Evolutionary conservation across 371 early-diverging fungal genomes (phyloP).

Genomic region (Mucor indicus): DNA sequence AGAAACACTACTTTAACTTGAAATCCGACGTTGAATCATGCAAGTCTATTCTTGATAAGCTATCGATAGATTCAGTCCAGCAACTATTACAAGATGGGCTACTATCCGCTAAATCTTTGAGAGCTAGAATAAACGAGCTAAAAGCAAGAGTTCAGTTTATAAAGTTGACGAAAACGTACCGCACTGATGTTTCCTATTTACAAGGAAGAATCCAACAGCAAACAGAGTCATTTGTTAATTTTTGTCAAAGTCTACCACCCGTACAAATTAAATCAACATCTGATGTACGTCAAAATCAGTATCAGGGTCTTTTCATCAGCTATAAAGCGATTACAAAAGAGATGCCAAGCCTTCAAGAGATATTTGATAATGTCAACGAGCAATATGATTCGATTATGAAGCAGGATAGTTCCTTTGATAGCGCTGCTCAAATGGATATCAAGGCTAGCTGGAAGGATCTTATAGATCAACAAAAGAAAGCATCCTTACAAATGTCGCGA

Average conservation of each 20-base stretch:
- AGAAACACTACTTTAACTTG: slow-evolving; percentile 2
- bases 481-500: slow-evolving; percentile 10
- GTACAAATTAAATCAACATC: neutral
- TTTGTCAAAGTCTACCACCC: slow-evolving; percentile 1
- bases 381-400: slow-evolving; percentile 13
- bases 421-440: neutral
- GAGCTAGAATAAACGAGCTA: slow-evolving; percentile 1
- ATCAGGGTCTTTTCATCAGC: slow-evolving; percentile 8
- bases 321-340: slow-evolving; percentile 13
- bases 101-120: neutral
- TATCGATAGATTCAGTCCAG: neutral
- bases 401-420: neutral
- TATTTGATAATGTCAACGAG: slow-evolving; percentile 7
- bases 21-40: slow-evolving; percentile 6
- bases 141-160: slow-evolving; percentile 11
- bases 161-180: slow-evolving; percentile 18
- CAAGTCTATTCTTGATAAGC: neutral
- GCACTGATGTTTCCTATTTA: slow-evolving; percentile 8
- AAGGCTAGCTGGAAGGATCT: slow-evolving; percentile 11
- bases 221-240: neutral
- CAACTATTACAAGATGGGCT: neutral
- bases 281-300: slow-evolving; percentile 7
- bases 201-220: slow-evolving; percentile 2
- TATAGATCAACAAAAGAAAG: neutral
- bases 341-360: slow-evolving; percentile 14